These are phyloP conservation scores for Hordeum vulgare DNA, from an alignment of 176 grass and related monocot genomes.

Conservation along the genomic window MorexV3_pseudomolecules_assembly NC_058522.1:492061569-492062068, in stretches of 20 bases:
- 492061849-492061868: constrained; percentile 39
- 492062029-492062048: background rate
- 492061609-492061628: background rate
- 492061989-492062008: background rate
- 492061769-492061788: background rate
- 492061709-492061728: background rate
- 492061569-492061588: no score
- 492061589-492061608: no score
- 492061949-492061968: constrained; percentile 82
- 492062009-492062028: background rate
- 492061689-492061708: constrained; percentile 46
- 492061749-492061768: constrained; percentile 21
- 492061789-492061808: background rate
- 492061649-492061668: background rate
- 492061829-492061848: constrained; percentile 8
- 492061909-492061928: constrained; percentile 92
- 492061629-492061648: background rate
- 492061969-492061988: no score
- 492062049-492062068: background rate
- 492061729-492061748: constrained; percentile 3
- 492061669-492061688: background rate
- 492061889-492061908: constrained; percentile 76
- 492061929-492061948: constrained; percentile 91
- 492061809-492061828: no score
- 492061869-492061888: constrained; percentile 85